phyloP scores from a whole-genome alignment of 2,329 filamentous ascomycete species.

The Ophiocordyceps sinensis region DNA sequence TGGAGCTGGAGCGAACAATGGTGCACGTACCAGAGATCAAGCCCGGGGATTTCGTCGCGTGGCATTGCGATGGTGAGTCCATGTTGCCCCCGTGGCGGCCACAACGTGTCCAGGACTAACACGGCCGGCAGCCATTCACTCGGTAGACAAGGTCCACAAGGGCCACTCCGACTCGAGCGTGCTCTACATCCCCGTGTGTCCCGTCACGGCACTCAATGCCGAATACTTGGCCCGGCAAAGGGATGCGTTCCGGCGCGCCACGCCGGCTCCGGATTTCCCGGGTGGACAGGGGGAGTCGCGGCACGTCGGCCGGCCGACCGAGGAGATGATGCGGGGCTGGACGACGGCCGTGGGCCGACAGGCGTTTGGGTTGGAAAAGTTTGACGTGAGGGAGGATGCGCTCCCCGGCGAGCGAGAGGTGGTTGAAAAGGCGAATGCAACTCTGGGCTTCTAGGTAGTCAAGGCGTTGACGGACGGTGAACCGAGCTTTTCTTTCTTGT shows the following conservation, averaged over 20 bases:
- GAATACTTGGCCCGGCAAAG: constrained; percentile 57
- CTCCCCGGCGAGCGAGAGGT: constrained; percentile 20
- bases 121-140: constrained; percentile 45
- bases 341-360: constrained; percentile 18
- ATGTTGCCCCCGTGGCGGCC: too few species aligned
- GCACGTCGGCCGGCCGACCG: constrained; percentile 32
- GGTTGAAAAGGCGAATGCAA: constrained; percentile 26
- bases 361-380: constrained; percentile 30
- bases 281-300: constrained; percentile 52
- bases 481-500: too few species aligned
- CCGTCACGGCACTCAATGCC: constrained; percentile 61
- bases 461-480: too few species aligned
- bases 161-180: constrained; percentile 67
- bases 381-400: constrained; percentile 13
- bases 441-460: constrained; percentile 26
- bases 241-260: constrained; percentile 53
- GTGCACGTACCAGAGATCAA: constrained; percentile 52
- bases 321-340: constrained; percentile 19
- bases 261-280: constrained; percentile 56
- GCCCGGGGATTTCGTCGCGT: constrained; percentile 67
- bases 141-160: constrained; percentile 65
- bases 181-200: constrained; percentile 78
- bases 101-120: neutral
- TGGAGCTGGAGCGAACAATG: constrained; percentile 53
- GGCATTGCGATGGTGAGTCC: constrained; percentile 58